A percentile compares a stretch with the other conserved stretches of the same genome.
These are phyloP conservation scores for Ocimum tenuiflorum DNA, from an alignment of 257 asterid genomes.

Conservation along the genomic window DNA sequence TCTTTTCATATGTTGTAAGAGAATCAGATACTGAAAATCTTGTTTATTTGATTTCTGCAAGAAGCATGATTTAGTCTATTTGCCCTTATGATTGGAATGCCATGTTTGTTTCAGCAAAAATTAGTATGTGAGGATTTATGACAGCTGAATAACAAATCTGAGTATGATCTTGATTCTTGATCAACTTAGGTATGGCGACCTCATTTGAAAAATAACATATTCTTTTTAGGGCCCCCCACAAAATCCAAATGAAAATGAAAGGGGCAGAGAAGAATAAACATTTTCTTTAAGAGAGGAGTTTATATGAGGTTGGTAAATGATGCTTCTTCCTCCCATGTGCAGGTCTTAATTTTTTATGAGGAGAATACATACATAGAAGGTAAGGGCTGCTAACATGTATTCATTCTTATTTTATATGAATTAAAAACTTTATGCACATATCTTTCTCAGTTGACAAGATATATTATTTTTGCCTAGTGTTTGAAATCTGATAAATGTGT, in stretches of 20 bases:
- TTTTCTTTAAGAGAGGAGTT: not conserved
- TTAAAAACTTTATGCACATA: not conserved
- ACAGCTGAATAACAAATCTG: slow-evolving; percentile 22
- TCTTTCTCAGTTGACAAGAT: not conserved
- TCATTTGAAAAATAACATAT: slow-evolving; percentile 23
- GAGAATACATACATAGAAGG: slow-evolving; percentile 34
- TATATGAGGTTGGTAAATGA: slow-evolving; percentile 37
- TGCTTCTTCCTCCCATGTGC: slow-evolving; percentile 57
- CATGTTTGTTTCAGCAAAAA: not conserved
- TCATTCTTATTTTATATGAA: not conserved
- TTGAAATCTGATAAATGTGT: slow-evolving; percentile 15
- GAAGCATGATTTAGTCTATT: not conserved
- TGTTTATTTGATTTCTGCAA: slow-evolving; percentile 8
- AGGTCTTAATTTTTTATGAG: slow-evolving; percentile 24
- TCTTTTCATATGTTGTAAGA: not conserved
- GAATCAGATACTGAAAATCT: not conserved
- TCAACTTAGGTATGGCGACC: slow-evolving; percentile 28
- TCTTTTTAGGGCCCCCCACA: slow-evolving; percentile 24
- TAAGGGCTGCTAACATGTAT: slow-evolving; percentile 41
- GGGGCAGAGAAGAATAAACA: not conserved
- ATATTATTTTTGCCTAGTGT: not conserved
- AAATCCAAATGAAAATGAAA: slow-evolving; percentile 36
- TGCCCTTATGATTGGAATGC: slow-evolving; percentile 5
- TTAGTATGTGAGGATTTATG: slow-evolving; percentile 4
- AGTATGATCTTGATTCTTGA: slow-evolving; percentile 29